Conservation (phyloP, 371 early-diverging fungal species). For the Nematocida major region DNA sequence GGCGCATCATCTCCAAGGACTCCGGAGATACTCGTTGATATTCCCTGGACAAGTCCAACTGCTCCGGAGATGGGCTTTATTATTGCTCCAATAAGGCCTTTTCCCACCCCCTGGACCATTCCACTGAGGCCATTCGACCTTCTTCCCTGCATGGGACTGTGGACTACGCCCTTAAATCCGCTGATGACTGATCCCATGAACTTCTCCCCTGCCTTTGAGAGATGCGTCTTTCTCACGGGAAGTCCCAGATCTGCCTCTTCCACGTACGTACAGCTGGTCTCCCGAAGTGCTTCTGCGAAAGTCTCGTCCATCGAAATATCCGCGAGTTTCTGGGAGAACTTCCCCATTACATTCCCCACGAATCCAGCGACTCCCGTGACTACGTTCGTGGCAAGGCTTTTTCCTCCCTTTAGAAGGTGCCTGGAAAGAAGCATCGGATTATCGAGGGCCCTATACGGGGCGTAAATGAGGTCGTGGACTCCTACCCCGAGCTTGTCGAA, state of each 20-base stretch:
- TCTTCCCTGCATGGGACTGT: conserved; percentile 47
- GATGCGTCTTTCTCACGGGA: conserved; percentile 26
- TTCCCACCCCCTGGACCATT: conserved; percentile 48
- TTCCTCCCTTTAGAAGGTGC: conserved; percentile 38
- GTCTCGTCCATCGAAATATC: conserved; percentile 47
- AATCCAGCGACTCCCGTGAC: conserved; percentile 40
- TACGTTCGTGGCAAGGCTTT: conserved; percentile 46
- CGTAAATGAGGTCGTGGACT: conserved; percentile 46
- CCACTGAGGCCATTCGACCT: conserved; percentile 39
- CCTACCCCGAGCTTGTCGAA: conserved; percentile 44
- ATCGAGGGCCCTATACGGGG: conserved; percentile 43
- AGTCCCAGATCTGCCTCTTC: conserved; percentile 29
- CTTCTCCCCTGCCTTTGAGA: conserved; percentile 48
- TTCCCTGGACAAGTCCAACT: conserved; percentile 33
- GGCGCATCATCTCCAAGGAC: conserved; percentile 29
- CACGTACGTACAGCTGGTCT: conserved; percentile 42
- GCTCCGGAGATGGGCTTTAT: conserved; percentile 49
- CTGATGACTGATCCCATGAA: conserved; percentile 50
- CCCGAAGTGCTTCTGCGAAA: conserved; percentile 21
- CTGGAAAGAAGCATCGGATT: conserved; percentile 44
- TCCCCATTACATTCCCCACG: conserved; percentile 39
- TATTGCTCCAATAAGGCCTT: conserved; percentile 42
- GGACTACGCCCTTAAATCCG: conserved; percentile 43
- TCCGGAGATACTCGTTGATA: conserved; percentile 36
- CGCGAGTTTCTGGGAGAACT: conserved; percentile 42